Base-by-base conservation (phyloP, 192 early-diverging fungal genomes). In the Fimicolochytrium jonesii region DNA sequence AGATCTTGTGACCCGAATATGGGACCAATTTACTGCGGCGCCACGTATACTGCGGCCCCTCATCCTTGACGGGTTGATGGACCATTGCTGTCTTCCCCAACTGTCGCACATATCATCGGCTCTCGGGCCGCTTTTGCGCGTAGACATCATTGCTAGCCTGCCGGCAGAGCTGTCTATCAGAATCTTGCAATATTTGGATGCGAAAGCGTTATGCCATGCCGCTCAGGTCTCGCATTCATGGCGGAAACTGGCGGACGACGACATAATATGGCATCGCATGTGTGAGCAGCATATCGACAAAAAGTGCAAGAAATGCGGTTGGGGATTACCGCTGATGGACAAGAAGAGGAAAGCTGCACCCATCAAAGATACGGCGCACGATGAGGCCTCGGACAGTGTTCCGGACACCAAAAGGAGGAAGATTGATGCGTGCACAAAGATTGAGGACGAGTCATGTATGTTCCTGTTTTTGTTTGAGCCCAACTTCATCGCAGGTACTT, bases 221-320 rank as follows among this genome's bases (percentile, higher is more conserved):
- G 89, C 93, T 10, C 92, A 96, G 71, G 92, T 93, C 0, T 88
- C 82, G 51, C 84, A 79, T 11, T 56, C 70, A 3, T 99, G 96
- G 96, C 84, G 80, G n/a, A 53, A 52, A 17, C 59, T 95, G 11
- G 91, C 93, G 4, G 91, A 97, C 61, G 92, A 94, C 62, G 92
- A 99, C 64, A 74, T 87, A 6, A 78, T 99, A 15, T 99, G 96
- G 96, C 90, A 96, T 65, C 76, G 88, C 31, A 95, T 99, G 92
- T 99, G 96, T 61, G 87, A 88, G 34, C 94, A 97, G 74, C 96
- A 99, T 66, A 99, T 96, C 52, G 93, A 94, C 71, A 90, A 90
- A 55, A 90, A 91, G 58, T 99, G 96, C 66, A 79, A 78, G 63
- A 95, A 88, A 56, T 99, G 96, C 71, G 96, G 96, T 1, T 99